Percentiles rank a stretch among this genome's conserved stretches.
phyloP scores from a whole-genome alignment of 2,329 filamentous ascomycete genomes.

The Monosporascus sp. region DNA sequence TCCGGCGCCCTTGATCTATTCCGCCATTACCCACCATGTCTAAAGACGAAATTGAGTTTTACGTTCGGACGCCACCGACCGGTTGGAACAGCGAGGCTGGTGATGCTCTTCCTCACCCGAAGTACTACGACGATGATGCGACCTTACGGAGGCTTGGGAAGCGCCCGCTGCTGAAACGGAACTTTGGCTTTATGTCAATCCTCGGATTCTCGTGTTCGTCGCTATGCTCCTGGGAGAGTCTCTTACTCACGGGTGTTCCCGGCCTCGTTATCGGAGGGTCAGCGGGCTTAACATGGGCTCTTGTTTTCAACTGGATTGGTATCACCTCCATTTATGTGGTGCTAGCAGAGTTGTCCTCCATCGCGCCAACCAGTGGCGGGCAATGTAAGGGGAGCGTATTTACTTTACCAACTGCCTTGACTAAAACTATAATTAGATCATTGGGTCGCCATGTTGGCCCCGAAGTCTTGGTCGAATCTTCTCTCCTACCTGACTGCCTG shows the following conservation, averaged over 20 bases:
- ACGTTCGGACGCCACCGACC: too few species aligned
- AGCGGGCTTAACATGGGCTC: constrained; percentile 11
- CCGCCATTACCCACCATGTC: too few species aligned
- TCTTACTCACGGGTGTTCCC: constrained; percentile 8
- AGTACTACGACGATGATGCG: constrained; percentile 5
- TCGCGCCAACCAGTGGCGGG: constrained; percentile 14
- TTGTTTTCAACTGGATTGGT: constrained; percentile 15
- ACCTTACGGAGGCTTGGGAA: constrained; percentile 12
- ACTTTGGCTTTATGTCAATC: constrained; percentile 16
- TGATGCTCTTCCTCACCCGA: too few species aligned
- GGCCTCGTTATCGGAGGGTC: constrained; percentile 11
- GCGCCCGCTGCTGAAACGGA: constrained; percentile 14
- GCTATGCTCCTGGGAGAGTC: constrained; percentile 15
- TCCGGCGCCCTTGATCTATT: too few species aligned
- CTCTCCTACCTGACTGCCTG: constrained; percentile 15
- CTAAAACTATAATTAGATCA: constrained; percentile 2
- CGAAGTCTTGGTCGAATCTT: constrained; percentile 9
- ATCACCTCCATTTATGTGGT: constrained; percentile 10
- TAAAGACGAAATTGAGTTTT: too few species aligned
- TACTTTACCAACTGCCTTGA: too few species aligned
- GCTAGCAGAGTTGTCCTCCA: constrained; percentile 13
- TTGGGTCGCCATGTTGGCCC: constrained; percentile 15
- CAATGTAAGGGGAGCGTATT: constrained; percentile 4
- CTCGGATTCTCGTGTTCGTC: constrained; percentile 15
- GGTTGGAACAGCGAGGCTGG: too few species aligned